Conservation (phyloP, 805 yeast species). For the Candida lessepsii region DNA sequence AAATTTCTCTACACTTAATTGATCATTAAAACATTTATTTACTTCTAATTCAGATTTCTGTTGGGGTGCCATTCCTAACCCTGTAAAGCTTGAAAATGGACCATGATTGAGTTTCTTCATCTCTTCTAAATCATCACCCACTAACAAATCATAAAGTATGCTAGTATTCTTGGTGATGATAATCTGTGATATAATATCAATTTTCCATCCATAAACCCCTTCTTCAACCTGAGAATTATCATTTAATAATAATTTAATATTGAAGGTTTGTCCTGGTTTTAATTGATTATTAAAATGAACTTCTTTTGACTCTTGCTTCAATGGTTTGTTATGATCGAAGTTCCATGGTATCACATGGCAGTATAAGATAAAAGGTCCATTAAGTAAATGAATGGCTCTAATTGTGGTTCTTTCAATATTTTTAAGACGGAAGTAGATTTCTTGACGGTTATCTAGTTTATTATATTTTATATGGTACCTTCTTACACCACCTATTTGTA, state of each 20-base stretch:
- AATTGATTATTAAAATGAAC: slow-evolving; percentile 42
- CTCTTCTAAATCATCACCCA: slow-evolving; percentile 34
- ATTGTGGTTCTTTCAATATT: slow-evolving; percentile 37
- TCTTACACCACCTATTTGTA: slow-evolving; percentile 39
- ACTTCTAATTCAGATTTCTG: slow-evolving; percentile 3
- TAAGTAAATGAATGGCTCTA: slow-evolving; percentile 41
- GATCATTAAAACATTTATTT: slow-evolving; percentile 19
- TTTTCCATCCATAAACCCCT: slow-evolving; percentile 30
- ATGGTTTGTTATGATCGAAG: slow-evolving; percentile 25
- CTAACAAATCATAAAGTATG: slow-evolving; percentile 33
- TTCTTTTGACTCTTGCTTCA: slow-evolving; percentile 26
- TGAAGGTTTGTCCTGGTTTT: slow-evolving; percentile 71
- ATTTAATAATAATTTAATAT: slow-evolving; percentile 52
- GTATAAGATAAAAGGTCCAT: slow-evolving; percentile 44
- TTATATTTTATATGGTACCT: slow-evolving; percentile 33
- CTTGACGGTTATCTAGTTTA: slow-evolving; percentile 15
- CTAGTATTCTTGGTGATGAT: slow-evolving; percentile 32
- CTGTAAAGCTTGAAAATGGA: slow-evolving; percentile 12
- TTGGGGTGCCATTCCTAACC: slow-evolving; percentile 7
- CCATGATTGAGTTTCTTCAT: slow-evolving; percentile 35
- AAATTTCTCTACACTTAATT: slow-evolving; percentile 24
- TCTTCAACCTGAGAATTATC: slow-evolving; percentile 31
- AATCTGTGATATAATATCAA: slow-evolving; percentile 43
- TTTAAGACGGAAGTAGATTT: slow-evolving; percentile 36
- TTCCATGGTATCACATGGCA: slow-evolving; percentile 43